These are phyloP conservation scores for Colletotrichum agaves DNA, from an alignment of 2,329 filamentous ascomycete species.

Conservation along the genomic window DNA sequence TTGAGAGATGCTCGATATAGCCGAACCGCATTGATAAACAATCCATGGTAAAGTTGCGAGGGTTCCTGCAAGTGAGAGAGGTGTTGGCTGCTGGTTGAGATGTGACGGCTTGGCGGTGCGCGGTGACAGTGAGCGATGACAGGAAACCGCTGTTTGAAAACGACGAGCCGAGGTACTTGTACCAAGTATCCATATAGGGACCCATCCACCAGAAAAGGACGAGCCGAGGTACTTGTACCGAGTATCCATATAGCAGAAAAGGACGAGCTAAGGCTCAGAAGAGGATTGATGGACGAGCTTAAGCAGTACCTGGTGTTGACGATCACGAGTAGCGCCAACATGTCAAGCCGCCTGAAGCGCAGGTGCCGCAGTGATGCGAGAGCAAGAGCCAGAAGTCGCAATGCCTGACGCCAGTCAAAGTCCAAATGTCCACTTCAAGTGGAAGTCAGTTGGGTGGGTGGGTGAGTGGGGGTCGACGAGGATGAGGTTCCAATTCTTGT, in stretches of 20 bases:
- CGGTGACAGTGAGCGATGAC: constrained; percentile 18
- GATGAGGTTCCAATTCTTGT: constrained; percentile 15
- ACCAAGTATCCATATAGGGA: too few relatives aligned
- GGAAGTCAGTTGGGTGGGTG: constrained; percentile 6
- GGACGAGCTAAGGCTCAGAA: background rate
- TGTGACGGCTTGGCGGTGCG: constrained; percentile 29
- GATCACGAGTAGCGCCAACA: constrained; percentile 19
- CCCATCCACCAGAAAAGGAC: too few relatives aligned
- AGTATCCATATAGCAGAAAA: too few relatives aligned
- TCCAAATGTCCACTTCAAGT: background rate
- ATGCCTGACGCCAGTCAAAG: background rate
- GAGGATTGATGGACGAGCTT: constrained; percentile 16
- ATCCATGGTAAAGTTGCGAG: constrained; percentile 5
- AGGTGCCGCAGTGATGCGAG: background rate
- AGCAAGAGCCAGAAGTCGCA: background rate
- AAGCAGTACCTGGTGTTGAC: constrained; percentile 19
- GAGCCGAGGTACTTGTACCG: too few relatives aligned
- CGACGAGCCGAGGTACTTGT: background rate
- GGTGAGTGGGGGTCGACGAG: constrained; percentile 17
- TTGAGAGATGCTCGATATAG: constrained; percentile 16
- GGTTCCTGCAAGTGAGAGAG: constrained; percentile 4
- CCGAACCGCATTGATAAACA: constrained; percentile 6
- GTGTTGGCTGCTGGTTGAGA: background rate
- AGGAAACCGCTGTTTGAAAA: constrained; percentile 11
- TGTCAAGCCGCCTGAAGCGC: constrained; percentile 31